A percentile compares a stretch with the other conserved stretches of the same genome.
Evolutionary conservation across 306 rosid species (phyloP).

Genomic region (Quillaja saponaria): DNA sequence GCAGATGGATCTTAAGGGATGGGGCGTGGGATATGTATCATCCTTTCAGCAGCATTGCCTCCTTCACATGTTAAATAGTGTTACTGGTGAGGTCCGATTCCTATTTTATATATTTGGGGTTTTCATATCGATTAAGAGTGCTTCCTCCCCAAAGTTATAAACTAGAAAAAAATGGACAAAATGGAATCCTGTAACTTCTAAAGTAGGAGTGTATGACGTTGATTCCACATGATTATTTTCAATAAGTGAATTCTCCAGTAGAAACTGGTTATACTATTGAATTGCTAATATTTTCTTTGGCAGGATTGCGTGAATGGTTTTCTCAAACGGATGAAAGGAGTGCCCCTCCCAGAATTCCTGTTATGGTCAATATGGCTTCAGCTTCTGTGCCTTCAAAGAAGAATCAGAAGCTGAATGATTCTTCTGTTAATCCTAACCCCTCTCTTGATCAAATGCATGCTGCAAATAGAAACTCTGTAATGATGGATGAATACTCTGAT

Average conservation of each 20-base stretch:
- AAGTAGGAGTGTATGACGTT: not conserved
- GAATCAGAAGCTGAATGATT: conserved; percentile 61
- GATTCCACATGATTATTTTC: not conserved
- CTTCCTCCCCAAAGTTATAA: not conserved
- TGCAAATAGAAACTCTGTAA: conserved; percentile 71
- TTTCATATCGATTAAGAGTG: no score
- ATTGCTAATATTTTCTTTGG: conserved; percentile 14
- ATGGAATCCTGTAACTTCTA: no score
- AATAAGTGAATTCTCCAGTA: not conserved
- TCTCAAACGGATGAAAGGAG: conserved; percentile 91
- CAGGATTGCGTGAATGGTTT: conserved; percentile 97
- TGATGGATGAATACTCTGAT: conserved; percentile 95
- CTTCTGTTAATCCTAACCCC: no score
- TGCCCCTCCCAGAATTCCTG: conserved; percentile 95
- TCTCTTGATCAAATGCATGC: conserved; percentile 68
- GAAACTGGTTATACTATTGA: conserved; percentile 3
- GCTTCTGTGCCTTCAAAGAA: conserved; percentile 71
- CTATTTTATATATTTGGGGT: conserved; percentile 15
- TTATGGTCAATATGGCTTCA: conserved; percentile 98
- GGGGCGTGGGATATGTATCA: conserved; percentile 91
- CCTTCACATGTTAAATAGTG: conserved; percentile 92
- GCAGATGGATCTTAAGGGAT: conserved; percentile 98
- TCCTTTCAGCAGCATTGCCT: conserved; percentile 98
- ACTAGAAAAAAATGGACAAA: no score
- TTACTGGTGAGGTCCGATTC: conserved; percentile 72